Evolutionary conservation across 176 grass and related monocot genomes (phyloP).

Genomic region (Microstegium vimineum): DNA sequence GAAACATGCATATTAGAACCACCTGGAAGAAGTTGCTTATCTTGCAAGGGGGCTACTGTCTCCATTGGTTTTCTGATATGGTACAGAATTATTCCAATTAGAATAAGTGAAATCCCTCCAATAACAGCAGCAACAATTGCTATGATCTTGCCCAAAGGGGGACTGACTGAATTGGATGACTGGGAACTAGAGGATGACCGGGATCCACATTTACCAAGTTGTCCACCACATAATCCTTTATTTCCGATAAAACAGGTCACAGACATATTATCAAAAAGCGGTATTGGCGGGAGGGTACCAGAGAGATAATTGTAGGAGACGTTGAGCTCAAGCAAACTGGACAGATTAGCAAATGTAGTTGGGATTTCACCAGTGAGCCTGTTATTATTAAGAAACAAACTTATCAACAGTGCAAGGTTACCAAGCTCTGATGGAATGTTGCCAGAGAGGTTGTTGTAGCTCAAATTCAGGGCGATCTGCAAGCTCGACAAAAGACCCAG

Average conservation of each 20-base stretch:
- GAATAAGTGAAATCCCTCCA: conserved; percentile 92
- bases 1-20: conserved; percentile 59
- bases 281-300: conserved; percentile 60
- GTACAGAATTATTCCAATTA: conserved; percentile 80
- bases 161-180: conserved; percentile 24
- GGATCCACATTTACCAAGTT: conserved; percentile 70
- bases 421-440: conserved; percentile 88
- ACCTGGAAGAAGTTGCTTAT: conserved; percentile 56
- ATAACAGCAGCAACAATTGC: conserved; percentile 83
- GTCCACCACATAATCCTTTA: conserved; percentile 87
- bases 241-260: conserved; percentile 81
- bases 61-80: conserved; percentile 89
- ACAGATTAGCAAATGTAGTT: conserved; percentile 82
- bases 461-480: conserved; percentile 98
- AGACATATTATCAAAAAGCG: conserved; percentile 78
- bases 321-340: conserved; percentile 86
- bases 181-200: conserved; percentile 33
- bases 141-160: conserved; percentile 72
- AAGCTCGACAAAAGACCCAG: conserved; percentile 77
- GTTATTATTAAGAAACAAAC: conserved; percentile 84
- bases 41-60: conserved; percentile 76
- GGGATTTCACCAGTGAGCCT: conserved; percentile 86
- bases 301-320: conserved; percentile 92
- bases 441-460: conserved; percentile 75
- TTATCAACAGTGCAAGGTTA: conserved; percentile 76